These are phyloP conservation scores for Diversispora epigaea DNA, from an alignment of 192 early-diverging fungal species.

Conservation along the genomic window DNA sequence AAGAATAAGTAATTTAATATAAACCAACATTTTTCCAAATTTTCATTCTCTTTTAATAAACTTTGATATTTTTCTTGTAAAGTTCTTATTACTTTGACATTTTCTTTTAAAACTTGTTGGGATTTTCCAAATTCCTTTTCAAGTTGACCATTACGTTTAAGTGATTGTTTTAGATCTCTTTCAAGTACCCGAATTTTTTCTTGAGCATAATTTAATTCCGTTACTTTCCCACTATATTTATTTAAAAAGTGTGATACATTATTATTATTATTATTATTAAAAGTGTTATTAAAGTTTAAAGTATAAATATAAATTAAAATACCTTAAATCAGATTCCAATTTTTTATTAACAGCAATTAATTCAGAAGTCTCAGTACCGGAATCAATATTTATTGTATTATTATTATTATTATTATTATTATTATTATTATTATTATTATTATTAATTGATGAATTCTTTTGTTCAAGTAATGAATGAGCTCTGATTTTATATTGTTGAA, in stretches of 20 bases:
- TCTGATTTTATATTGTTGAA: slow-evolving; percentile 58
- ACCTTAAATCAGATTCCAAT: slow-evolving; percentile 37
- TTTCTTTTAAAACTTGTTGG: slow-evolving; percentile 16
- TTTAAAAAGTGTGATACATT: slow-evolving; percentile 6
- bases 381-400: slow-evolving; percentile 8
- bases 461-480: slow-evolving; percentile 52
- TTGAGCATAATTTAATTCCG: slow-evolving; percentile 27
- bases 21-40: slow-evolving; percentile 31
- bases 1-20: background rate
- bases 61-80: slow-evolving; percentile 25
- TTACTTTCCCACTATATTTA: slow-evolving; percentile 29
- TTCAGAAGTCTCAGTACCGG: slow-evolving; percentile 30
- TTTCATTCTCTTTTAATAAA: slow-evolving; percentile 25
- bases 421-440: too few relatives aligned
- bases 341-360: slow-evolving; percentile 36
- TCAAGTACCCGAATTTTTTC: slow-evolving; percentile 33
- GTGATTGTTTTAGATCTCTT: slow-evolving; percentile 36
- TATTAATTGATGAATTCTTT: slow-evolving; percentile 16
- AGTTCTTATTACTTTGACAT: slow-evolving; percentile 11
- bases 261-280: background rate
- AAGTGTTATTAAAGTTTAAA: background rate
- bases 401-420: too few relatives aligned
- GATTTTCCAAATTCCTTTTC: slow-evolving; percentile 32
- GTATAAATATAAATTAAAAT: background rate
- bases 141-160: slow-evolving; percentile 37